Percentiles rank a stretch among this genome's conserved stretches.
phyloP scores from a whole-genome alignment of 805 yeast genomes.

The Metschnikowia hibisci region DNA sequence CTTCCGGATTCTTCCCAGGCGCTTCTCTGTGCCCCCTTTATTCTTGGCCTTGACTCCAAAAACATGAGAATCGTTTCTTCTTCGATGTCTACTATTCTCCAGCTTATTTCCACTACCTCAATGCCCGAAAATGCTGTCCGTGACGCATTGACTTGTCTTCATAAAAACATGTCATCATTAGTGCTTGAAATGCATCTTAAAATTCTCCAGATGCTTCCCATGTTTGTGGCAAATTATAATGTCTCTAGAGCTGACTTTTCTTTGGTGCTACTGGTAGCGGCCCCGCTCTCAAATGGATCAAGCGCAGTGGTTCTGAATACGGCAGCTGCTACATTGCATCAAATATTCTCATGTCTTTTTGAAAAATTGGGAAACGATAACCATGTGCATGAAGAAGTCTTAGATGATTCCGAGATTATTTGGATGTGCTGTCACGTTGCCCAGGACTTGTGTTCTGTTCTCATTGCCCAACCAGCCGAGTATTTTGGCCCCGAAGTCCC shows the following conservation, averaged over 20 bases:
- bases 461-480: constrained; percentile 51
- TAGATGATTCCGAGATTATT: background rate
- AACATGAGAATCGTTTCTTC: constrained; percentile 70
- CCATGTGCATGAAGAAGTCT: too few species aligned
- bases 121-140: constrained; percentile 38
- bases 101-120: constrained; percentile 50
- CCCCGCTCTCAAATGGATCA: constrained; percentile 62
- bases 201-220: constrained; percentile 77
- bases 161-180: background rate
- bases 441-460: constrained; percentile 65
- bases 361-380: constrained; percentile 43
- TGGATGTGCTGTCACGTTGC: constrained; percentile 67
- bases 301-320: constrained; percentile 79
- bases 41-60: constrained; percentile 67
- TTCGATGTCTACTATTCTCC: constrained; percentile 68
- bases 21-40: constrained; percentile 50
- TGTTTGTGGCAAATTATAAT: constrained; percentile 63
- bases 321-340: constrained; percentile 91
- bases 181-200: constrained; percentile 83
- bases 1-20: constrained; percentile 42
- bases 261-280: constrained; percentile 48
- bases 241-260: constrained; percentile 31
- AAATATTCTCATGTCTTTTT: constrained; percentile 71
- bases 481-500: constrained; percentile 47
- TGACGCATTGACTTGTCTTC: background rate